Conservation (phyloP, 805 yeast species). For the Lipomyces chichibuensis region DNA sequence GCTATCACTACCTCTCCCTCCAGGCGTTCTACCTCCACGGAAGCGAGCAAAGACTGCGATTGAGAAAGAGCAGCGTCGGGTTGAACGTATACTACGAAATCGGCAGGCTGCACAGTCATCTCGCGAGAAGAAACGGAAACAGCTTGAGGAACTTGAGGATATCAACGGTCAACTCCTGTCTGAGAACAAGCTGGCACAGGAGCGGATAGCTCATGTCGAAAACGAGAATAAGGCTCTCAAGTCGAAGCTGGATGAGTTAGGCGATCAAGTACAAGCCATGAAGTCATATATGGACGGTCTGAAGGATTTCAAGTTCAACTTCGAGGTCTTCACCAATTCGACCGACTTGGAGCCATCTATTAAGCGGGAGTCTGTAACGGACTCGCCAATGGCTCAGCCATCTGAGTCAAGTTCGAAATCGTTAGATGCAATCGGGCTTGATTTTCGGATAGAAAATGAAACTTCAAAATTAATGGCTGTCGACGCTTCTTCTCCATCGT, state of each 20-base stretch:
- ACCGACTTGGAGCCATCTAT: background rate
- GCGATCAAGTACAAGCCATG: constrained; percentile 11
- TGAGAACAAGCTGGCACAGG: constrained; percentile 23
- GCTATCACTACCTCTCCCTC: constrained; percentile 44
- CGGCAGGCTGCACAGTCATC: constrained; percentile 98
- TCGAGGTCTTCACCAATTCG: background rate
- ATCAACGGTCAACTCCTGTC: constrained; percentile 21
- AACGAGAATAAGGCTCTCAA: constrained; percentile 24
- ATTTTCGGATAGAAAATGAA: background rate
- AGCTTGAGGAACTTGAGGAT: constrained; percentile 77
- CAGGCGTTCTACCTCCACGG: constrained; percentile 78
- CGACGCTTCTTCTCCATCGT: background rate
- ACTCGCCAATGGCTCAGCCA: background rate
- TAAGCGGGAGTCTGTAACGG: background rate
- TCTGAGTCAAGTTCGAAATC: background rate
- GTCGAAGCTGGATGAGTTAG: constrained; percentile 21
- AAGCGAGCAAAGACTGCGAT: constrained; percentile 95
- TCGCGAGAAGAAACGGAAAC: constrained; percentile 92
- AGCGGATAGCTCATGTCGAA: constrained; percentile 25
- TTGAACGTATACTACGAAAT: constrained; percentile 89
- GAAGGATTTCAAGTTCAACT: constrained; percentile 4
- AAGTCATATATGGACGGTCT: constrained; percentile 10
- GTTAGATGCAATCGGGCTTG: background rate
- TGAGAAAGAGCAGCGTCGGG: constrained; percentile 94
- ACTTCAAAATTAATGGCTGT: background rate